Evolutionary conservation across 1,284 basidiomycete genomes (phyloP), one percentile per base, ranked within the genome.

Genomic region (Pterulicium gracile): DNA sequence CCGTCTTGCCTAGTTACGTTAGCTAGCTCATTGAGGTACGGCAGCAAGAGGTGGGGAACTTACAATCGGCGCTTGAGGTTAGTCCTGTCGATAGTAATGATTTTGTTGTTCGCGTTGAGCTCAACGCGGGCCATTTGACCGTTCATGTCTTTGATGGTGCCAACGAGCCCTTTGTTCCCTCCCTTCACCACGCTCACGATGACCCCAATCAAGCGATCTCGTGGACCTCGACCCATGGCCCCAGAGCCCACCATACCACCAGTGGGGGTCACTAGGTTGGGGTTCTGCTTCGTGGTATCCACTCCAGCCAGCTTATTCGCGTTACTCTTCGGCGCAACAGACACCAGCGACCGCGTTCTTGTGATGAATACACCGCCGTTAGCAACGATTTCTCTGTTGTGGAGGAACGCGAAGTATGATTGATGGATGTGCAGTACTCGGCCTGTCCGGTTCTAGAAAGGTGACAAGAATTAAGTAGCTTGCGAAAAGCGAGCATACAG

Each of bases 231-330:
- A 19, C 73, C 77, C 69, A 78, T 84, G 47, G 71, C 74, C 1
- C 77, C 79, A 42, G 85, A 86, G 34, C 84, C 86, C n/a, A 84
- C 84, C 80, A 88, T 88, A 17, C 84, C 86, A 14, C 81, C 82
- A 27, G 74, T 68, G 45, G 72, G 60, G 47, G 78, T 73, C 46
- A 68, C 78, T 42, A 92, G 62, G 1, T 86, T 79, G 4, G 95
- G 94, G 61, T 98, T 98, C 82, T 95, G 87, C 66, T 95, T 94
- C n/a, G 88, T 86, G n/a, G 93, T 68, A 63, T 98, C 93, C 4
- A 77, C 71, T 4, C 70, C 70, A 0, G 73, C 73, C 10, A 77
- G 68, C 57, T 81, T 87, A 49, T 79, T 59, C 27, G 79, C 60
- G 52, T 74, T 82, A 39, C 82, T 77, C 58, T 91, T 92, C 1